Conservation (phyloP, 2,329 filamentous ascomycete genomes). For the Trichoderma citrinoviride region DNA sequence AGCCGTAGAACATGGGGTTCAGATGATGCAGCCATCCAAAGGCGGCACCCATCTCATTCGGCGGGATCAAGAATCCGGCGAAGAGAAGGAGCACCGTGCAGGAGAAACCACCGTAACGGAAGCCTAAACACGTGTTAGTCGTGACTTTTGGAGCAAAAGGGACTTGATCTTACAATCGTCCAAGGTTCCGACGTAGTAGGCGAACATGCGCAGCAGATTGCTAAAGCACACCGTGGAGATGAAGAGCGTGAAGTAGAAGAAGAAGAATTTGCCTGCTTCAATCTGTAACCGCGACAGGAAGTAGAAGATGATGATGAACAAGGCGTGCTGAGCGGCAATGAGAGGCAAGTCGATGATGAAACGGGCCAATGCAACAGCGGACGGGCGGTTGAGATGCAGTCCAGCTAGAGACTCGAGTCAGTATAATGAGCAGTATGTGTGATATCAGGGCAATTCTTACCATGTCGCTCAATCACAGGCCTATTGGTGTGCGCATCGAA, state of each 20-base stretch:
- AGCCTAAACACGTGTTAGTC: no score
- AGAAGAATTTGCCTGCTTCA: conserved; percentile 63
- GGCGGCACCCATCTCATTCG: conserved; percentile 53
- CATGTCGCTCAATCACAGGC: no score
- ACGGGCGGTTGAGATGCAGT: conserved; percentile 37
- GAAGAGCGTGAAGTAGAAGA: conserved; percentile 62
- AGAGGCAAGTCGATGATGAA: conserved; percentile 57
- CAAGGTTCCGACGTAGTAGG: conserved; percentile 55
- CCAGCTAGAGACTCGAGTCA: neutral
- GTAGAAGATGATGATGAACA: conserved; percentile 71
- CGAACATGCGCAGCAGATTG: conserved; percentile 57
- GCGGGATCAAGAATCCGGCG: neutral
- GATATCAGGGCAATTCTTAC: no score
- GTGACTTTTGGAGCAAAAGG: no score
- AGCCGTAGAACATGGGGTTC: conserved; percentile 66
- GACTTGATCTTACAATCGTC: conserved; percentile 41
- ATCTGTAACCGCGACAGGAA: conserved; percentile 71
- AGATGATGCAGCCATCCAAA: conserved; percentile 62
- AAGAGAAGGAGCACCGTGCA: no score
- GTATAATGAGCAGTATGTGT: no score
- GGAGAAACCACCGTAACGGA: no score
- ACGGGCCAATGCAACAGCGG: conserved; percentile 53
- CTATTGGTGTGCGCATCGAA: neutral
- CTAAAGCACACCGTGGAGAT: conserved; percentile 54
- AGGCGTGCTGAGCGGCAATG: conserved; percentile 59